A percentile compares a stretch with the other conserved stretches of the same genome.
Conservation (phyloP, 805 yeast genomes). For the Candida stauntonica region DNA sequence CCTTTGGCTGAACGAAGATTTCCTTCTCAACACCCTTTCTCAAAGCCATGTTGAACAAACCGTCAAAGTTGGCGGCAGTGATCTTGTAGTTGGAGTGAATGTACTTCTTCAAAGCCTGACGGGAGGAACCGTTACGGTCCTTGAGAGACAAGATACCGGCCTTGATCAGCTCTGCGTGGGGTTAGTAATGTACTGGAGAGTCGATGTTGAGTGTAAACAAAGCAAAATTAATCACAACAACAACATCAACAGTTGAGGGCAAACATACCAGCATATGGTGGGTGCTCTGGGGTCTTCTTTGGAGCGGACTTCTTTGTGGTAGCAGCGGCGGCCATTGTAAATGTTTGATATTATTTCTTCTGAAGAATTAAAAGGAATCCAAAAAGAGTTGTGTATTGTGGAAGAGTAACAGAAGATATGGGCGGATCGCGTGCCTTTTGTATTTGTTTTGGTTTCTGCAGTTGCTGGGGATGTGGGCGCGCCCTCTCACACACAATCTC, state of each 20-base stretch:
- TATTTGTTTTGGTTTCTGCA: constrained; percentile 14
- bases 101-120: constrained; percentile 85
- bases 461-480: constrained; percentile 3
- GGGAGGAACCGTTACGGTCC: constrained; percentile 78
- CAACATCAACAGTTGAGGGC: not conserved
- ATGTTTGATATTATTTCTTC: not conserved
- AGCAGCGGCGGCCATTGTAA: constrained; percentile 23
- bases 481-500: not conserved
- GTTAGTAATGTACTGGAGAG: constrained; percentile 14
- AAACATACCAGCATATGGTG: constrained; percentile 26
- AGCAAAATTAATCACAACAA: constrained; percentile 1
- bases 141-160: constrained; percentile 67
- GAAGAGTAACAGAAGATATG: not conserved
- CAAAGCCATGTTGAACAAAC: constrained; percentile 70
- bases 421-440: constrained; percentile 14
- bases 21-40: constrained; percentile 79
- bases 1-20: constrained; percentile 79
- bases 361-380: not conserved
- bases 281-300: constrained; percentile 26
- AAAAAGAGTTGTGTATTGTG: not conserved
- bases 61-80: constrained; percentile 63
- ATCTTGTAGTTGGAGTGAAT: constrained; percentile 59
- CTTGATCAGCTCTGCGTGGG: constrained; percentile 29
- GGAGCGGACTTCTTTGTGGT: constrained; percentile 15
- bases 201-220: no score